Conservation (phyloP, 192 early-diverging fungal genomes). For the Coemansia sp. region DNA sequence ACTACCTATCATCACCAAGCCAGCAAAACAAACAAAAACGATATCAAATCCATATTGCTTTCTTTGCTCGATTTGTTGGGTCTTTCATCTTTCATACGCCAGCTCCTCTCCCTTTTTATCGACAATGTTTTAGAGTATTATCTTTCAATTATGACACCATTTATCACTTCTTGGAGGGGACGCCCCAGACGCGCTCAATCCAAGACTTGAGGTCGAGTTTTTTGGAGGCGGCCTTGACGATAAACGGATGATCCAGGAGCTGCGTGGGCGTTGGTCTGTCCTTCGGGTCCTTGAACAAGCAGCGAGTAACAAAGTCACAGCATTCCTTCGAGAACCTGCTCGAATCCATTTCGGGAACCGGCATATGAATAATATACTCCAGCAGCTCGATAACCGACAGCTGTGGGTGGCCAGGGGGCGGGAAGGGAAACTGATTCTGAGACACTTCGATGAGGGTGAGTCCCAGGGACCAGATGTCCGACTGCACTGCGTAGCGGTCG, state of each 20-base stretch:
- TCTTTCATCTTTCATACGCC: neutral
- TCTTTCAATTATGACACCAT: neutral
- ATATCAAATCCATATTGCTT: too few relatives aligned
- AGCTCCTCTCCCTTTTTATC: neutral
- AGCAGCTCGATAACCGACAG: conserved; percentile 90
- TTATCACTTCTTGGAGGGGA: conserved; percentile 12
- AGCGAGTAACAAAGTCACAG: conserved; percentile 50
- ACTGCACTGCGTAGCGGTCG: conserved; percentile 80
- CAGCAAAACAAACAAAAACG: too few relatives aligned
- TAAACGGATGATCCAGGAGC: conserved; percentile 70
- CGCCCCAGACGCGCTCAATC: conserved; percentile 71
- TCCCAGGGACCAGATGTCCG: conserved; percentile 96
- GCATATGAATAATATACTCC: conserved; percentile 88
- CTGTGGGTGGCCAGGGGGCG: conserved; percentile 71
- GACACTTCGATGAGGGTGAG: conserved; percentile 93
- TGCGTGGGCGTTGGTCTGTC: conserved; percentile 64
- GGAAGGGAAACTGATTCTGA: conserved; percentile 89
- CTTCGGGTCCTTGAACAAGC: conserved; percentile 73
- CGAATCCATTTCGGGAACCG: conserved; percentile 73
- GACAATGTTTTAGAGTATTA: neutral
- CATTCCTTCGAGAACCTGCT: conserved; percentile 39
- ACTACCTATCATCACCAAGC: too few relatives aligned
- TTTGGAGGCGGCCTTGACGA: conserved; percentile 58
- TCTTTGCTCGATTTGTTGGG: too few relatives aligned
- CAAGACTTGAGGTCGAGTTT: conserved; percentile 67